phyloP scores from a whole-genome alignment of 106 monocot genomes.

The Agapanthus africanus region DNA sequence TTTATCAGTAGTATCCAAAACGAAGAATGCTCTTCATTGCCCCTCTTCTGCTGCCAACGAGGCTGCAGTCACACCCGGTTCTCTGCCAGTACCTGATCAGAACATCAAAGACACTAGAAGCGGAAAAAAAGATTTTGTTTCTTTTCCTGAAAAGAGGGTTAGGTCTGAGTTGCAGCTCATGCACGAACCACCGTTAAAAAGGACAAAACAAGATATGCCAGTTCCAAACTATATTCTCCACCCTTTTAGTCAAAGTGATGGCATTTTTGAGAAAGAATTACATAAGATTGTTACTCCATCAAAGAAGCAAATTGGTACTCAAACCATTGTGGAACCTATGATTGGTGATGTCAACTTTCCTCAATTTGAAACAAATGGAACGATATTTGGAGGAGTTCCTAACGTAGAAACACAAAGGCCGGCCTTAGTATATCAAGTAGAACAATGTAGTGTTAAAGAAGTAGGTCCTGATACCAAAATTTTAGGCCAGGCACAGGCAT shows the following conservation, averaged over 20 bases:
- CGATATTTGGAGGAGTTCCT: neutral
- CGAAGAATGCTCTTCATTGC: neutral
- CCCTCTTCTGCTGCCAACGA: slow-evolving; percentile 5
- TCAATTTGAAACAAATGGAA: neutral
- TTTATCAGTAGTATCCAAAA: slow-evolving; percentile 1
- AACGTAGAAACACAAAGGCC: neutral
- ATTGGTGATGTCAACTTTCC: neutral
- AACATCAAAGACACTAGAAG: neutral
- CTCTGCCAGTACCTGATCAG: slow-evolving; percentile 5
- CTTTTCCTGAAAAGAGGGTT: slow-evolving; percentile 17
- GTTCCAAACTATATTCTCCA: neutral
- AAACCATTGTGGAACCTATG: neutral
- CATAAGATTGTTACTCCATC: neutral
- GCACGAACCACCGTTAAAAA: slow-evolving; percentile 5
- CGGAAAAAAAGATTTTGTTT: neutral
- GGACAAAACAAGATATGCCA: slow-evolving; percentile 12
- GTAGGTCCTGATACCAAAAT: too few relatives aligned
- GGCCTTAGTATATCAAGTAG: neutral
- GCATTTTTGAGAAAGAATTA: neutral
- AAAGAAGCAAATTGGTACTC: neutral
- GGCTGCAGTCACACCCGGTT: neutral
- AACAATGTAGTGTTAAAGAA: neutral
- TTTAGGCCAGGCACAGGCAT: neutral
- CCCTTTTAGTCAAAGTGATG: neutral
- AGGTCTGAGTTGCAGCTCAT: neutral